Evolutionary conservation across 2,329 filamentous ascomycete genomes (phyloP).

Genomic region (Fusarium sp.): DNA sequence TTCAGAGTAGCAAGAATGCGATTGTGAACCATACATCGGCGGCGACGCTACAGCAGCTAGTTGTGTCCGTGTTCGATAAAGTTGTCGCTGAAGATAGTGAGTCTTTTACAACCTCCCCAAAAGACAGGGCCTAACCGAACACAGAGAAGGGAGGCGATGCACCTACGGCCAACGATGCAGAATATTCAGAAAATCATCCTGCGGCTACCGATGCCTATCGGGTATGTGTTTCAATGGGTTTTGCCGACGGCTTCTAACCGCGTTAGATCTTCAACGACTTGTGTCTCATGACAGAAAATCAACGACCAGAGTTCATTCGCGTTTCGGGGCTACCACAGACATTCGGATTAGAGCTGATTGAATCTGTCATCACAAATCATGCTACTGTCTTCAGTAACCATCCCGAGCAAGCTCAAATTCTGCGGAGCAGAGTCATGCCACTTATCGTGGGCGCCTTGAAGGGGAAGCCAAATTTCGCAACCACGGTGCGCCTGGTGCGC

Average conservation of each 20-base stretch:
- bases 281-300: slow-evolving; percentile 86
- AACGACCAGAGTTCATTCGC: slow-evolving; percentile 84
- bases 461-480: slow-evolving; percentile 82
- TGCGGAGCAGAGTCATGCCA: slow-evolving; percentile 84
- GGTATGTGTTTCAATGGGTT: slow-evolving; percentile 56
- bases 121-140: no score
- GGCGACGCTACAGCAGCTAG: slow-evolving; percentile 94
- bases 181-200: slow-evolving; percentile 74
- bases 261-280: slow-evolving; percentile 87
- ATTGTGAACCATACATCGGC: slow-evolving; percentile 96
- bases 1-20: slow-evolving; percentile 91
- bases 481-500: slow-evolving; percentile 84
- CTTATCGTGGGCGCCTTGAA: slow-evolving; percentile 83
- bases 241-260: slow-evolving; percentile 20
- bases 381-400: slow-evolving; percentile 82
- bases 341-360: slow-evolving; percentile 91
- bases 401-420: slow-evolving; percentile 82
- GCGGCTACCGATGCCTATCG: slow-evolving; percentile 89
- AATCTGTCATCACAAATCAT: slow-evolving; percentile 89
- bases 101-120: no score
- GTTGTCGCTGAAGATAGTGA: slow-evolving; percentile 86
- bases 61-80: slow-evolving; percentile 94
- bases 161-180: slow-evolving; percentile 71
- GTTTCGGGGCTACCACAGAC: slow-evolving; percentile 83
- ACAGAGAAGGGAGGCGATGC: slow-evolving; percentile 63